Base-by-base conservation (phyloP, 768 basidiomycete genomes). In the Paxillus involutus region DNA sequence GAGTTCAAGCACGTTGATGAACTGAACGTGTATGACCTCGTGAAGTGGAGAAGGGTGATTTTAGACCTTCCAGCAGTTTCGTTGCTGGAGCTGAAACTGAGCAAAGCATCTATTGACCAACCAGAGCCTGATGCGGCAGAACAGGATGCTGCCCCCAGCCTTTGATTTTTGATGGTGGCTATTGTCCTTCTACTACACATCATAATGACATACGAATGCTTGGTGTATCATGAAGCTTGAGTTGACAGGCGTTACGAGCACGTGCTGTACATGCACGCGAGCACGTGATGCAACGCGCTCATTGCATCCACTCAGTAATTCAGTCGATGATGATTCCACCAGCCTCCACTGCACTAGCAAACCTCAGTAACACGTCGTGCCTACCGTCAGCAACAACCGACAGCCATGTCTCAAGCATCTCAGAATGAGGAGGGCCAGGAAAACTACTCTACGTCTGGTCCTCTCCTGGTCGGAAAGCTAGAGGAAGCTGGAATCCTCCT, bases 401-500 rank as follows among this genome's bases (percentile, higher is more conserved):
- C 53, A 21, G 26, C 47, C 55, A 70, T 72, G 66, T 71, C 88
- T 6, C 80, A 88, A 68, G 70, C 73, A 51, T 75, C 79, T 19
- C 81, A 85, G 60, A 69, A 56, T 50, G 76, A 74, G 45, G 84
- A 82, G 37, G 75, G 71, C 17, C 79, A 77, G 40, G 79, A 77
- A 32, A 79, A 81, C 2, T 75, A 76, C 52, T 76, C 82, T 51
- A 77, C 86, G 52, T 81, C 85, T 16, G 94, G 91, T 3, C 94
- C 94, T 52, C 77, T 96, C 55, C 85, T 94, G 45, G 86, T 97
- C 52, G 76, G 75, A 63, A 97, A 96, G 69, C 77, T 85, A 33
- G 81, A 94, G 74, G 94, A 96, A 75, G 85, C 85, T 16, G 96
- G 96, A 8, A 91, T 98, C 58, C 85, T 88, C 44, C 71, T 86